Evolutionary conservation across 495 filamentous ascomycete genomes (phyloP).

Genomic region (Neurospora africana): DNA sequence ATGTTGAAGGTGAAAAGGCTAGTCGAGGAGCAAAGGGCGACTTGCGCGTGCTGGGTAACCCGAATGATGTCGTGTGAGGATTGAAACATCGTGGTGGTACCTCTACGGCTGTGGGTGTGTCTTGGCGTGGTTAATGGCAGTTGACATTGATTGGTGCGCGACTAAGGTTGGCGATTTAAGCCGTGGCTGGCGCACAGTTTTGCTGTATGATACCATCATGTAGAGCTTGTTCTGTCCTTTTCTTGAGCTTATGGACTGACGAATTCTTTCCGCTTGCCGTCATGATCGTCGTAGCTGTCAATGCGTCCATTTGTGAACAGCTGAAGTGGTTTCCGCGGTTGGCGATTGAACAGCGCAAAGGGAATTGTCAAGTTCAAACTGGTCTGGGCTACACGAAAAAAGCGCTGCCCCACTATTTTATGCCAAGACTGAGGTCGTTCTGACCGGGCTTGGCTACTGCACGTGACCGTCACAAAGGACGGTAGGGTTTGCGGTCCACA

Average conservation of each 20-base stretch:
- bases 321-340: background rate
- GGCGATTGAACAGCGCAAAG: background rate
- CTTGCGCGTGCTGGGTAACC: conserved; percentile 37
- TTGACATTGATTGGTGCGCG: background rate
- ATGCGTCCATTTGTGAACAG: background rate
- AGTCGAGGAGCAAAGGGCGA: conserved; percentile 49
- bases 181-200: background rate
- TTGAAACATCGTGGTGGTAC: background rate
- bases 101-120: background rate
- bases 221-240: background rate
- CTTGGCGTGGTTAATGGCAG: background rate
- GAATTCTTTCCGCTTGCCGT: background rate
- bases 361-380: background rate
- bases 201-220: background rate
- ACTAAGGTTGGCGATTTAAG: background rate
- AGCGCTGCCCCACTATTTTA: background rate
- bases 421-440: background rate
- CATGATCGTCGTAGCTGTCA: background rate
- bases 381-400: background rate
- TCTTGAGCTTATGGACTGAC: background rate
- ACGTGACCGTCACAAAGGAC: conserved; percentile 21
- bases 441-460: background rate
- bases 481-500: conserved; percentile 31
- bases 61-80: background rate
- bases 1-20: conserved; percentile 39